Evolutionary conservation across 2,329 filamentous ascomycete species (phyloP).

Genomic region (Exophiala phaeomuriformis): DNA sequence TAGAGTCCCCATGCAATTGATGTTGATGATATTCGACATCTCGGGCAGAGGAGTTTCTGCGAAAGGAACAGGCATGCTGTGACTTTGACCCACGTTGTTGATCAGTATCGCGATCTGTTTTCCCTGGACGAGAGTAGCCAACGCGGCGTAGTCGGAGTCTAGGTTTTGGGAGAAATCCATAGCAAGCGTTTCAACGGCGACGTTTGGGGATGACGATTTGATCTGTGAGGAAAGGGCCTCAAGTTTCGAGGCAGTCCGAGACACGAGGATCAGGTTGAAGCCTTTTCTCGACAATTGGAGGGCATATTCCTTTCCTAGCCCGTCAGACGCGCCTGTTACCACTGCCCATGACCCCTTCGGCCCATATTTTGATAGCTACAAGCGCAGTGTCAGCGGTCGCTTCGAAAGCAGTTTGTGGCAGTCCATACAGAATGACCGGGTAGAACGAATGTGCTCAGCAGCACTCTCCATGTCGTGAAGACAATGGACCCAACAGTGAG

Average conservation of each 20-base stretch:
- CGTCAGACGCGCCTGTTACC: conserved; percentile 90
- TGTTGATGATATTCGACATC: conserved; percentile 81
- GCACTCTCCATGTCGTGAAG: conserved; percentile 52
- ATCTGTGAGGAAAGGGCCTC: conserved; percentile 69
- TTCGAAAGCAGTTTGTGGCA: not conserved
- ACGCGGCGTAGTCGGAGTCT: conserved; percentile 68
- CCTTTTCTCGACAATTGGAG: conserved; percentile 81
- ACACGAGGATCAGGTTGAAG: conserved; percentile 92
- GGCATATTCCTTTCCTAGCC: conserved; percentile 93
- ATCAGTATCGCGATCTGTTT: conserved; percentile 81
- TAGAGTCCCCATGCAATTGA: conserved; percentile 89
- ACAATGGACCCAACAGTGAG: conserved; percentile 52
- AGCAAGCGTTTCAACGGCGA: conserved; percentile 69
- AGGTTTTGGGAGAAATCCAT: conserved; percentile 77
- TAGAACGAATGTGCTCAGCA: conserved; percentile 63
- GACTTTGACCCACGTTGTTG: conserved; percentile 95
- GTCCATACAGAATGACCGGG: conserved; percentile 43
- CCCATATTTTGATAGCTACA: conserved; percentile 78
- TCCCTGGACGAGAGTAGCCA: conserved; percentile 60
- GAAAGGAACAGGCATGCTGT: conserved; percentile 88
- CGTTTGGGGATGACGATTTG: conserved; percentile 56
- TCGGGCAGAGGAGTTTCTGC: conserved; percentile 69
- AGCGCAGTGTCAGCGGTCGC: not conserved
- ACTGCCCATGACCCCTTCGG: conserved; percentile 89
- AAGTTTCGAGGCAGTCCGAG: conserved; percentile 90